A percentile compares a stretch with the other conserved stretches of the same genome.
phyloP scores from a whole-genome alignment of 495 filamentous ascomycete species.

The Chaetomidium leptoderma region DNA sequence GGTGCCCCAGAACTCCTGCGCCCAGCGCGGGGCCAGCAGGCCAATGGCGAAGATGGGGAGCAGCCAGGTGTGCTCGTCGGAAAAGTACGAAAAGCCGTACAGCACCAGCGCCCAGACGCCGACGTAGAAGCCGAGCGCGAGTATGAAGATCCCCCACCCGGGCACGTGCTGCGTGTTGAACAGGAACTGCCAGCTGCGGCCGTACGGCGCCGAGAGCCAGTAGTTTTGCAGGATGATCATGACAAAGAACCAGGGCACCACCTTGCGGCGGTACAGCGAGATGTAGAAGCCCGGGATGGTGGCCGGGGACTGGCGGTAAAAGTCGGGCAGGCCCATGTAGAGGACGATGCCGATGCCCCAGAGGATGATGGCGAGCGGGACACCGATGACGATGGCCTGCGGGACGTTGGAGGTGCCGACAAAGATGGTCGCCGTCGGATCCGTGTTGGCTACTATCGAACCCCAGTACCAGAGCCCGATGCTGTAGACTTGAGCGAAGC shows the following conservation, averaged over 20 bases:
- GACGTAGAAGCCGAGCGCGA: slow-evolving; percentile 58
- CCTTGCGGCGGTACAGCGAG: slow-evolving; percentile 54
- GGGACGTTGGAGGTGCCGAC: slow-evolving; percentile 30
- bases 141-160: slow-evolving; percentile 48
- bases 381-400: slow-evolving; percentile 44
- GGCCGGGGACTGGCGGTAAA: slow-evolving; percentile 64
- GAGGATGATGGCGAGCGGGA: slow-evolving; percentile 50
- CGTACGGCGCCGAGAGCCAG: slow-evolving; percentile 58
- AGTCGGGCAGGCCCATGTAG: slow-evolving; percentile 57
- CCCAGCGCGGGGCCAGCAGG: slow-evolving; percentile 60
- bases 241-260: slow-evolving; percentile 59
- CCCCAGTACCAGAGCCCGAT: slow-evolving; percentile 67
- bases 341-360: slow-evolving; percentile 50
- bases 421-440: slow-evolving; percentile 26
- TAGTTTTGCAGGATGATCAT: slow-evolving; percentile 63
- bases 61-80: slow-evolving; percentile 58
- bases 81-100: slow-evolving; percentile 45
- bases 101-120: slow-evolving; percentile 52
- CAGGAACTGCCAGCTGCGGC: slow-evolving; percentile 60
- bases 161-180: slow-evolving; percentile 51
- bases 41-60: slow-evolving; percentile 64
- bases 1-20: slow-evolving; percentile 61
- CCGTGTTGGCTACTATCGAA: slow-evolving; percentile 34
- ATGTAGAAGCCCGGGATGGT: slow-evolving; percentile 59
- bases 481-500: slow-evolving; percentile 60